Conservation (phyloP, 192 early-diverging fungal species). For the Gonapodya prolifera region DNA sequence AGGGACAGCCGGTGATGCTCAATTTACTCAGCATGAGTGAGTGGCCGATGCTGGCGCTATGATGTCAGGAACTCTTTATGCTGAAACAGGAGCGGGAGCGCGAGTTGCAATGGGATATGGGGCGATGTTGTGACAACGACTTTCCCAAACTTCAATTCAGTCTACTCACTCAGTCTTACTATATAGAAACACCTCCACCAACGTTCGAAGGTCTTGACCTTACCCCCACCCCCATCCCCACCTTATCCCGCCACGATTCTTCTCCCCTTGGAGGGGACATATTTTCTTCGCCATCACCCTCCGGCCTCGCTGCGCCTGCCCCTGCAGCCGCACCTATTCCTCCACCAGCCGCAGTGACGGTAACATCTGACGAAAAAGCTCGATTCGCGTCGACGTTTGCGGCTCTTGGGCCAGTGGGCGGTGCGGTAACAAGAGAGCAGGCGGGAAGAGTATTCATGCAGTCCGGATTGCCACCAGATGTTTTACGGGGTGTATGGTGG, state of each 20-base stretch:
- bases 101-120: conserved; percentile 15
- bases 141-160: too few relatives aligned
- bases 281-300: neutral
- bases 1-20: conserved; percentile 42
- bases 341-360: neutral
- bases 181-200: conserved; percentile 1
- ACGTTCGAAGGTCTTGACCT: neutral
- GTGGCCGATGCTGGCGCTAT: too few relatives aligned
- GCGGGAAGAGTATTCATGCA: neutral
- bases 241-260: neutral
- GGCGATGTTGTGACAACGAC: neutral
- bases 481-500: neutral
- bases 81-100: conserved; percentile 3
- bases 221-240: neutral
- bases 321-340: neutral
- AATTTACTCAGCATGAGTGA: conserved; percentile 35
- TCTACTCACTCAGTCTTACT: conserved; percentile 4
- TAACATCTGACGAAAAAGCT: neutral
- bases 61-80: too few relatives aligned
- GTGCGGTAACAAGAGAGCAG: neutral
- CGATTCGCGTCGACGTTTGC: neutral
- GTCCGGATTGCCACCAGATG: neutral
- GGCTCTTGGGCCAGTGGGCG: neutral
- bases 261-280: neutral
- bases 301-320: neutral